phyloP scores from a whole-genome alignment of 371 early-diverging fungal species.

The Mortierella sp. region DNA sequence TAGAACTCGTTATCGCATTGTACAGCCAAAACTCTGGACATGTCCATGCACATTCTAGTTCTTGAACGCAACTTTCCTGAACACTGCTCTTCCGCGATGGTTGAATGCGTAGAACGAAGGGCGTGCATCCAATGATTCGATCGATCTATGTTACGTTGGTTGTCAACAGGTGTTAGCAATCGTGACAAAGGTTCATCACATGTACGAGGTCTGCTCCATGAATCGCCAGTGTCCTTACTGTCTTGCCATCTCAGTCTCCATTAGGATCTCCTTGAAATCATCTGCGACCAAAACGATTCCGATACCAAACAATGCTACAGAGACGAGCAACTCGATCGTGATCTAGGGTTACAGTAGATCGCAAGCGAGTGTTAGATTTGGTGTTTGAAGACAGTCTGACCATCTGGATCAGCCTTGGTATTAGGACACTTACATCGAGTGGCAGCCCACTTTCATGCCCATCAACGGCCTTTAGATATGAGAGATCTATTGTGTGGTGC shows the following conservation, averaged over 20 bases:
- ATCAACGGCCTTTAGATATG: conserved; percentile 74
- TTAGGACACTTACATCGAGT: conserved; percentile 61
- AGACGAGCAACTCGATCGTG: conserved; percentile 42
- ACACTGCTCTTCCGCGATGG: conserved; percentile 63
- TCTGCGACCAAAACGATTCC: conserved; percentile 60
- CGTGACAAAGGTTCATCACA: no score
- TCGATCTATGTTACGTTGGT: conserved; percentile 57
- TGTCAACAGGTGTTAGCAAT: not conserved
- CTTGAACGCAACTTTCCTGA: conserved; percentile 35
- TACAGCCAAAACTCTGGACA: no score
- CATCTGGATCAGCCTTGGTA: not conserved
- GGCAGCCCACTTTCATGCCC: conserved; percentile 63
- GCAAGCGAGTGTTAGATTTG: not conserved
- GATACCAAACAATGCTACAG: conserved; percentile 51
- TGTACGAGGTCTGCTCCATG: not conserved
- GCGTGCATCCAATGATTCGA: conserved; percentile 72
- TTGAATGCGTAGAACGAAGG: conserved; percentile 74
- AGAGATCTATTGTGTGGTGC: conserved; percentile 60
- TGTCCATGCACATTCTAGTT: conserved; percentile 4
- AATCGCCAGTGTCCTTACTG: conserved; percentile 56
- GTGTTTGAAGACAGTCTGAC: no score
- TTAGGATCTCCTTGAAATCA: conserved; percentile 68
- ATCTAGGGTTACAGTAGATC: conserved; percentile 24
- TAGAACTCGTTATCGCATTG: no score
- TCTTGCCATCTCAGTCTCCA: conserved; percentile 71